These are phyloP conservation scores for Paraglomus occultum DNA, from an alignment of 192 early-diverging fungal species.

Conservation along the genomic window DNA sequence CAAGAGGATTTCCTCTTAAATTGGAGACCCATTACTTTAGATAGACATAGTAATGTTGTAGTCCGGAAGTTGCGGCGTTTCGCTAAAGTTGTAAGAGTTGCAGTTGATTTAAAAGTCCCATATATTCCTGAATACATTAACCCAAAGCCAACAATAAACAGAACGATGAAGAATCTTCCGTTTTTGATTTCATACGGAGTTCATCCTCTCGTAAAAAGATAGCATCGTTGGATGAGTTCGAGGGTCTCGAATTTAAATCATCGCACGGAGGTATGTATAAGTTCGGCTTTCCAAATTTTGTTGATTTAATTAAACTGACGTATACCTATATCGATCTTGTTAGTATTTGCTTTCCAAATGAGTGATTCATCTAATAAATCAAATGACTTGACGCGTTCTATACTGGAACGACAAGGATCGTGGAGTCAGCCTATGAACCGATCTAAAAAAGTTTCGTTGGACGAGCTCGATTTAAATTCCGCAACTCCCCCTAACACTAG, in stretches of 20 bases:
- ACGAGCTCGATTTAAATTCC: conserved; percentile 10
- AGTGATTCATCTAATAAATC: background rate
- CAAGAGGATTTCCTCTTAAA: too few relatives aligned
- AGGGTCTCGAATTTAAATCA: background rate
- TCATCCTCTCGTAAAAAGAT: background rate
- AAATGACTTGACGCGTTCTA: background rate
- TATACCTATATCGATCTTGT: background rate
- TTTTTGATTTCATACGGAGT: background rate
- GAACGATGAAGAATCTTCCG: too few relatives aligned
- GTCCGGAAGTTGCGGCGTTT: too few relatives aligned
- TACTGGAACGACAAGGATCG: background rate
- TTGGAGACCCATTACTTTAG: too few relatives aligned
- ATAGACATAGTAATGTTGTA: too few relatives aligned
- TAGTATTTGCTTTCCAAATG: background rate
- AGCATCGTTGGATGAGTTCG: background rate
- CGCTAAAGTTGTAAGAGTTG: too few relatives aligned
- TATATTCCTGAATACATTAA: background rate
- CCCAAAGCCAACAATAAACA: conserved; percentile 3
- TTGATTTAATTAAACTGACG: background rate
- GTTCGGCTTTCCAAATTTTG: background rate
- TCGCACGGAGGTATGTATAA: conserved; percentile 3
- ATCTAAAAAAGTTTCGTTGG: conserved; percentile 16
- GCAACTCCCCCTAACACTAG: background rate
- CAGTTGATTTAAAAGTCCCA: conserved; percentile 6
- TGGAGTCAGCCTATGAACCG: background rate